Base-by-base conservation (phyloP, 129 eudicot genomes). In the Arctium lappa region DNA sequence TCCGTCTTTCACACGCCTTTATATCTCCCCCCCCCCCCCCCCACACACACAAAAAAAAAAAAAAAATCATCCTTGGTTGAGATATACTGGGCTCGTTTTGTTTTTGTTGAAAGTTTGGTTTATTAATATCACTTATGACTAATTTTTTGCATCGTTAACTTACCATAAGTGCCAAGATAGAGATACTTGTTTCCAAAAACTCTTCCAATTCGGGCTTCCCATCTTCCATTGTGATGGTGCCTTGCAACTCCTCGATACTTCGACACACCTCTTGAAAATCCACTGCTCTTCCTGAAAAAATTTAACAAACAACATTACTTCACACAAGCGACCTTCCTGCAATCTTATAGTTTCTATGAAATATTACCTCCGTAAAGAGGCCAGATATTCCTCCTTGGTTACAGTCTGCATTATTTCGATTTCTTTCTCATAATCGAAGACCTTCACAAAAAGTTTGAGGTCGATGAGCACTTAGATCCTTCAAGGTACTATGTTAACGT, bases 151-250 rank as follows among this genome's bases (percentile, higher is more conserved):
- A 29, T 15, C 2, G 12, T 70, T 48, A 38, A 75, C 94, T 85
- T 93, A 91, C 97, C 80, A 86, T 93, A 93, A 82, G 97, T 93
- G 42, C 97, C 97, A 4, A 93, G 92, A 69, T 93, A 93, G 72
- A 93, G 97, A 79, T 93, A 93, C 63, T 93, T 93, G 89, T 93
- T 93, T 46, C 97, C 95, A 62, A 93, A 93, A 48, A 93, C 97
- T 88, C 97, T 88, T n/a, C 95, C 97, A 16, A 93, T 93, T 60
- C 97, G 89, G 62, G 97, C 97, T 86, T 93, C 97, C 95, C 97
- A 93, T 88, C 97, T 91, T 79, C 97, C 97, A 72, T 91, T 93
- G 60, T 93, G 97, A 81, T 93, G 97, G 81, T 93, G 97, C 79
- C 95, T 90, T 18, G 97, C 97, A 2, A 93, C 97, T 77, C 97